phyloP scores from a whole-genome alignment of 2,329 filamentous ascomycete species.

The Calonectria leucothoes region DNA sequence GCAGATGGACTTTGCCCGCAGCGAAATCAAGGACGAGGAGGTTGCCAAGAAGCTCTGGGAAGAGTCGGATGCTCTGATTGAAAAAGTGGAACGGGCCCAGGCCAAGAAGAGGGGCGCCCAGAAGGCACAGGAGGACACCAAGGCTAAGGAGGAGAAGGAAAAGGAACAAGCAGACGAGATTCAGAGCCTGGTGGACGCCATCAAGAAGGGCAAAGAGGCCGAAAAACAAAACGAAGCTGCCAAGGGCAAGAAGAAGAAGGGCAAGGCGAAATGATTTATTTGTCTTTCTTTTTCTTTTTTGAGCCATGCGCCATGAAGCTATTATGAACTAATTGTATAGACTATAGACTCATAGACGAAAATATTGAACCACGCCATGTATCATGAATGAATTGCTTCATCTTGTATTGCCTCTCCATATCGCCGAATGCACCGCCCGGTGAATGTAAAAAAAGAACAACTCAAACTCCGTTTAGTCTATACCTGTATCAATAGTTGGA shows the following conservation, averaged over 20 bases:
- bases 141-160: conserved; percentile 50
- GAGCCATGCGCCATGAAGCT: conserved; percentile 27
- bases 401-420: not conserved
- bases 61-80: conserved; percentile 85
- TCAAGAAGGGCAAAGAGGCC: conserved; percentile 55
- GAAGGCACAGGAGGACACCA: conserved; percentile 52
- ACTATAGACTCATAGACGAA: conserved; percentile 33
- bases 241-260: conserved; percentile 36
- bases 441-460: not conserved
- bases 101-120: conserved; percentile 64
- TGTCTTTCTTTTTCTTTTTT: no score
- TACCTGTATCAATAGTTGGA: conserved; percentile 16
- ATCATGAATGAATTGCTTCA: conserved; percentile 11
- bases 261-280: conserved; percentile 36
- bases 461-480: conserved; percentile 11
- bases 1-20: conserved; percentile 76
- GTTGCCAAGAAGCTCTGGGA: conserved; percentile 91
- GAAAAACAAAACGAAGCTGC: conserved; percentile 37
- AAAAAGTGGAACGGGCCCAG: conserved; percentile 77
- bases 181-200: conserved; percentile 54
- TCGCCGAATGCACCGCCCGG: not conserved
- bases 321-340: conserved; percentile 26
- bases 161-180: conserved; percentile 47
- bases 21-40: conserved; percentile 81
- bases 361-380: not conserved